A percentile compares a stretch with the other conserved stretches of the same genome.
phyloP scores from a whole-genome alignment of 139 green algal species.

The Chlamydomonas urium region DNA sequence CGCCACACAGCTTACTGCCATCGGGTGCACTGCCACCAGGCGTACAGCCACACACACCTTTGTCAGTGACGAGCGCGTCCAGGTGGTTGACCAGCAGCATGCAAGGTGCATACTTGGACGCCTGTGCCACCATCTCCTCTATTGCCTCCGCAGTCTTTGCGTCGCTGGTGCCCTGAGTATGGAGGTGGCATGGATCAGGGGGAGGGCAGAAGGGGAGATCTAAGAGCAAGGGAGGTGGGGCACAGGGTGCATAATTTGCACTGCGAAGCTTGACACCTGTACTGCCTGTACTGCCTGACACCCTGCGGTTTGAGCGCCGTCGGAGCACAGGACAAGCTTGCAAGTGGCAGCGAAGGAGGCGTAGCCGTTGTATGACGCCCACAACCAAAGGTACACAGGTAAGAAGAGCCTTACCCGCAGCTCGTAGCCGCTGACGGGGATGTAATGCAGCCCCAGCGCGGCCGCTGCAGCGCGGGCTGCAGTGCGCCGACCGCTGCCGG shows the following conservation, averaged over 20 bases:
- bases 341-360: too few relatives aligned
- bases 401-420: constrained; percentile 43
- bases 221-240: too few relatives aligned
- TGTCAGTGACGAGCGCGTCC: constrained; percentile 17
- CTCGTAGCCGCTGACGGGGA: constrained; percentile 54
- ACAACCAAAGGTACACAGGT: neutral
- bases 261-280: too few relatives aligned
- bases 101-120: constrained; percentile 49
- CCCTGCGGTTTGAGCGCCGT: too few relatives aligned
- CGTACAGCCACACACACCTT: neutral
- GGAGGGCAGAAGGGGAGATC: too few relatives aligned
- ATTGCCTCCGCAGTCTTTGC: constrained; percentile 52
- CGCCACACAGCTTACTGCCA: too few relatives aligned
- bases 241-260: too few relatives aligned
- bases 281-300: too few relatives aligned
- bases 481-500: constrained; percentile 51
- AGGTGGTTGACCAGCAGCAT: constrained; percentile 49
- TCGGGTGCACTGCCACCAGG: neutral
- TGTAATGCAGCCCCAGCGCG: constrained; percentile 65
- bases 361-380: too few relatives aligned
- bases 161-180: constrained; percentile 33
- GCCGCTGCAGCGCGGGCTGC: constrained; percentile 57
- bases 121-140: constrained; percentile 37
- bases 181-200: too few relatives aligned
- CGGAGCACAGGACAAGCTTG: too few relatives aligned